Evolutionary conservation across 306 rosid species (phyloP).

Genomic region (Luffa aegyptiaca): DNA sequence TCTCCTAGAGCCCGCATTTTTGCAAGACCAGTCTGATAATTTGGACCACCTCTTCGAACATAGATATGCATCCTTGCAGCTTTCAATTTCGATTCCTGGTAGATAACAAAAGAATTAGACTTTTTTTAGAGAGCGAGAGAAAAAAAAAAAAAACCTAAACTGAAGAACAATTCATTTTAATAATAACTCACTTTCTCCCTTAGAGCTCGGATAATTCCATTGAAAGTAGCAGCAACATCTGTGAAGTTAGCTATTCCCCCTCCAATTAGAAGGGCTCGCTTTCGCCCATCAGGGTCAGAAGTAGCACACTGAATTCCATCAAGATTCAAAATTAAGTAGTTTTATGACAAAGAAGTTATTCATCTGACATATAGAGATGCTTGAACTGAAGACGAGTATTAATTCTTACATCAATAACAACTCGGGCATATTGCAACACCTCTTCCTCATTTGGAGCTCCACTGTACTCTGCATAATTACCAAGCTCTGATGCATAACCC

Average conservation of each 20-base stretch:
- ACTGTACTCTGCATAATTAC: slow-evolving; percentile 93
- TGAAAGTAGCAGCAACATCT: slow-evolving; percentile 81
- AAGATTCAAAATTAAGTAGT: slow-evolving; percentile 8
- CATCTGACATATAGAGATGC: background rate
- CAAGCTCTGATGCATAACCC: slow-evolving; percentile 90
- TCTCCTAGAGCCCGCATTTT: slow-evolving; percentile 74
- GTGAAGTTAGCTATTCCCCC: slow-evolving; percentile 93
- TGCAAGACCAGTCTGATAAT: slow-evolving; percentile 67
- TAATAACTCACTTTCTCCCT: slow-evolving; percentile 48
- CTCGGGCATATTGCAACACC: slow-evolving; percentile 88
- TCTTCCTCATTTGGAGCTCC: slow-evolving; percentile 96
- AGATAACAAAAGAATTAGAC: background rate
- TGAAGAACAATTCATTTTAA: slow-evolving; percentile 3
- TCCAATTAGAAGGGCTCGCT: slow-evolving; percentile 83
- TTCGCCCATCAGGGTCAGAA: slow-evolving; percentile 70
- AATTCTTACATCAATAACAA: slow-evolving; percentile 58
- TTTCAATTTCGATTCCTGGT: slow-evolving; percentile 64
- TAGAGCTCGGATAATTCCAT: slow-evolving; percentile 65
- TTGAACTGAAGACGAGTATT: slow-evolving; percentile 10
- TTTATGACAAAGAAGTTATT: background rate
- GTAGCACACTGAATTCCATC: slow-evolving; percentile 64
- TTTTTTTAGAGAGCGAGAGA: too few relatives aligned
- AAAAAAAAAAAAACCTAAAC: background rate
- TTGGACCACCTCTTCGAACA: slow-evolving; percentile 90
- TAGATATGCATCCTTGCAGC: slow-evolving; percentile 70